Base-by-base conservation (phyloP, 2,329 filamentous ascomycete species). In the Fusarium pseudoanthophilum region DNA sequence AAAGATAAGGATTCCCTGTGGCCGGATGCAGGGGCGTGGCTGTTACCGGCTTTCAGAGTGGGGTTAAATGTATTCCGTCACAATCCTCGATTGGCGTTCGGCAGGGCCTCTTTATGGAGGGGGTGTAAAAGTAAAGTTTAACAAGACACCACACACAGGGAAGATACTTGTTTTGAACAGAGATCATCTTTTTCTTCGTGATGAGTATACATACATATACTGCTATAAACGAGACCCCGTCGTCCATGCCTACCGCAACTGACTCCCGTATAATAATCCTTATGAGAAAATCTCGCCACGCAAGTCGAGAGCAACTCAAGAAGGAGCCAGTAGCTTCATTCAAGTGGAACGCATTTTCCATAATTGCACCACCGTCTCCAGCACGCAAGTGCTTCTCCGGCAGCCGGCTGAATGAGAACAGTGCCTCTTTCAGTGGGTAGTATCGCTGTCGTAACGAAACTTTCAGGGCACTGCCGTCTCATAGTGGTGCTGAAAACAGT, bases 1-100 rank as follows among this genome's bases (percentile, higher is more conserved):
- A 75, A 67, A 78, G 76, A 78, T 77, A 78, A 77, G 76, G 69
- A 61, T 57, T 64, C 66, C 63, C 70, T 75, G 75, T 70, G 71
- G 58, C 71, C 76, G 73, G 71, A 74, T 78, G 76, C 76, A 78
- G 76, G 76, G 76, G 76, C 76, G 76, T 78, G 73, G 66, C 55
- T 77, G 76, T 67, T 75, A 75, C 75, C 73, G 74, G 75, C 72
- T 71, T 67, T 34, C 60, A 72, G 13, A 40, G 70, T 73, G 69
- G 70, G 70, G 65, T 65, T 62, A 21, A 11, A 46, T 26, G 43
- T 56, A 37, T 37, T 37, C 36, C 16, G 36, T 37, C 36, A 37
- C 36, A 66, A 59, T 51, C 58, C 60, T 55, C 56, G 61, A 76
- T 76, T 76, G 75, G 71, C 40, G 42, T n/a, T 61, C 57, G 68